A percentile compares a stretch with the other conserved stretches of the same genome.
Evolutionary conservation across 495 filamentous ascomycete species (phyloP).

Genomic region (Neurospora sp.): DNA sequence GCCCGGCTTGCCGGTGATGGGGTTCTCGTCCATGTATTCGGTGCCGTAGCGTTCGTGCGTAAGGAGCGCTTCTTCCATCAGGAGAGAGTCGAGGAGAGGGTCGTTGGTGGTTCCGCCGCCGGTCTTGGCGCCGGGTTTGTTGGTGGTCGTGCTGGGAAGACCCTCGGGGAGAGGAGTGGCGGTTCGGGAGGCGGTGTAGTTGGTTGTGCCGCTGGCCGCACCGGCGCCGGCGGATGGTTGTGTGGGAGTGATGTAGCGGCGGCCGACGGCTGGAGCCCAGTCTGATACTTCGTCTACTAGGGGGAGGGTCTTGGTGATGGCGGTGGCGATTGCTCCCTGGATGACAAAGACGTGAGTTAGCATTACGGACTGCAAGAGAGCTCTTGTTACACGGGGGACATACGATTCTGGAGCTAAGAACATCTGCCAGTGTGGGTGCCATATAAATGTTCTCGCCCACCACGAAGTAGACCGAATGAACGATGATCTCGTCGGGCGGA

Average conservation of each 20-base stretch:
- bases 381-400: slow-evolving; percentile 8
- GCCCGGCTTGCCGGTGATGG: slow-evolving; percentile 75
- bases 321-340: slow-evolving; percentile 47
- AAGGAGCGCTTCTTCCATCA: slow-evolving; percentile 57
- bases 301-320: slow-evolving; percentile 56
- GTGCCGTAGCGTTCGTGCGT: slow-evolving; percentile 55
- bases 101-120: slow-evolving; percentile 15
- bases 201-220: slow-evolving; percentile 12
- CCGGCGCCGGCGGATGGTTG: slow-evolving; percentile 11
- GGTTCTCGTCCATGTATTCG: slow-evolving; percentile 89
- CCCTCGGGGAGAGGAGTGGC: slow-evolving; percentile 3
- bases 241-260: slow-evolving; percentile 55
- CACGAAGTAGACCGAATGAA: slow-evolving; percentile 74
- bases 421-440: slow-evolving; percentile 71
- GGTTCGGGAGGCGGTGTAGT: slow-evolving; percentile 20
- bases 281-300: slow-evolving; percentile 46
- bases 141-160: slow-evolving; percentile 48
- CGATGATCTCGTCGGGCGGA: slow-evolving; percentile 53
- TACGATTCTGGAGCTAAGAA: slow-evolving; percentile 69
- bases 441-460: slow-evolving; percentile 81
- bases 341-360: slow-evolving; percentile 5
- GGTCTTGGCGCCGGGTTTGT: slow-evolving; percentile 40
- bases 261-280: slow-evolving; percentile 64
- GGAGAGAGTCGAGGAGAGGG: slow-evolving; percentile 34
- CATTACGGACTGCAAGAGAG: not conserved